Evolutionary conservation across 1,284 basidiomycete genomes (phyloP).

Genomic region (Ganoderma sinense): DNA sequence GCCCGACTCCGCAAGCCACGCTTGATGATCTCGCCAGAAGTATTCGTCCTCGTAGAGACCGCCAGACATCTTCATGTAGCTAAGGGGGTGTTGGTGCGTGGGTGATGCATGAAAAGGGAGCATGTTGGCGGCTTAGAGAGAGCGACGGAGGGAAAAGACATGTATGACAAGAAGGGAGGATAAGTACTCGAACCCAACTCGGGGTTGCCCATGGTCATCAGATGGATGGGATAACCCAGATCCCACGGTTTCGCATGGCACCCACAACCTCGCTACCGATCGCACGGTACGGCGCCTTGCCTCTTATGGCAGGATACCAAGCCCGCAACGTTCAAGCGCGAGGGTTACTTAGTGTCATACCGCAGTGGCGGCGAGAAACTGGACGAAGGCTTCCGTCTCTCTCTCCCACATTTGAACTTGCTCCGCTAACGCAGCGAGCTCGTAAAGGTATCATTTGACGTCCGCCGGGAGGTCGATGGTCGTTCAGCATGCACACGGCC

Average conservation of each 20-base stretch:
- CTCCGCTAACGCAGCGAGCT: neutral
- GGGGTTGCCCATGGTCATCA: neutral
- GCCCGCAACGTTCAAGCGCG: neutral
- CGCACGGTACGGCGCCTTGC: neutral
- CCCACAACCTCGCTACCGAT: neutral
- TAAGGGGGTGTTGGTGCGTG: neutral
- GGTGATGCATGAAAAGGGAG: neutral
- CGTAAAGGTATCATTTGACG: neutral
- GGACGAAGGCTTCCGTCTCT: neutral
- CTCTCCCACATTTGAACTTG: neutral
- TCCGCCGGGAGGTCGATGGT: neutral
- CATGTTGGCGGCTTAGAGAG: neutral
- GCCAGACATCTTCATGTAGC: neutral
- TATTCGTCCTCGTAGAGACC: constrained; percentile 5
- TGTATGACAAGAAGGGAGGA: too few relatives aligned
- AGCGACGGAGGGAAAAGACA: neutral
- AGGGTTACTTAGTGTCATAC: neutral
- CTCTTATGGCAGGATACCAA: neutral
- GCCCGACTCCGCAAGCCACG: constrained; percentile 24
- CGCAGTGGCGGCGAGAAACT: neutral
- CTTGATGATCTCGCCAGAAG: constrained; percentile 20
- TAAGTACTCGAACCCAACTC: too few relatives aligned
- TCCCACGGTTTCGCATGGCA: neutral
- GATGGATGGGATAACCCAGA: neutral
- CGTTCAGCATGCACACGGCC: neutral